phyloP scores from a whole-genome alignment of 2,329 filamentous ascomycete species.

The Colletotrichum tropicicola region DNA sequence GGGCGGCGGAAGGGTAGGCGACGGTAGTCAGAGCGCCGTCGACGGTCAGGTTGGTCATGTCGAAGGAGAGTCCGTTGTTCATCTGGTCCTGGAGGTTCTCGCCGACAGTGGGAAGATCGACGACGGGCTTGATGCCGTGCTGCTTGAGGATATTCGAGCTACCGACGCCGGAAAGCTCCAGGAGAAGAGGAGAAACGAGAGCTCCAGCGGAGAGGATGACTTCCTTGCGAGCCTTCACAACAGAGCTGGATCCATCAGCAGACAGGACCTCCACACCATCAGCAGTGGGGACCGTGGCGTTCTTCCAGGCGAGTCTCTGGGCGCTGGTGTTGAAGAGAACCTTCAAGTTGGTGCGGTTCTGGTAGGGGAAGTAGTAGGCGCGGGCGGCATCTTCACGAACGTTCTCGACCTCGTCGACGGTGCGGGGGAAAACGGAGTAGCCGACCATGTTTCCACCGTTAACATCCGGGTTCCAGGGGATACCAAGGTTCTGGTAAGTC shows the following conservation, averaged over 20 bases:
- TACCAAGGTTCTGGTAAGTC: constrained; percentile 41
- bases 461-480: constrained; percentile 43
- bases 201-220: constrained; percentile 58
- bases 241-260: constrained; percentile 43
- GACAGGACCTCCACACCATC: constrained; percentile 46
- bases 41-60: background rate
- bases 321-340: constrained; percentile 21
- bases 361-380: constrained; percentile 51
- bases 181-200: constrained; percentile 59
- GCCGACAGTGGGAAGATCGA: constrained; percentile 60
- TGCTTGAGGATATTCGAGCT: constrained; percentile 48
- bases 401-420: constrained; percentile 46
- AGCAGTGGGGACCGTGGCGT: constrained; percentile 32
- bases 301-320: constrained; percentile 20
- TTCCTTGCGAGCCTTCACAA: constrained; percentile 52
- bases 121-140: constrained; percentile 50
- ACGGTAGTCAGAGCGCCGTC: constrained; percentile 21
- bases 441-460: constrained; percentile 50
- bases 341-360: constrained; percentile 45
- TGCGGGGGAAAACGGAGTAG: constrained; percentile 48
- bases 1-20: background rate
- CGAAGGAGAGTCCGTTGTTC: constrained; percentile 34
- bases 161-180: constrained; percentile 63
- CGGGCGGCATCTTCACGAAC: constrained; percentile 50
- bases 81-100: constrained; percentile 63